A percentile compares a stretch with the other conserved stretches of the same genome.
Evolutionary conservation across 306 rosid species (phyloP).

Genomic region (Fragaria nilgerrensis): DNA sequence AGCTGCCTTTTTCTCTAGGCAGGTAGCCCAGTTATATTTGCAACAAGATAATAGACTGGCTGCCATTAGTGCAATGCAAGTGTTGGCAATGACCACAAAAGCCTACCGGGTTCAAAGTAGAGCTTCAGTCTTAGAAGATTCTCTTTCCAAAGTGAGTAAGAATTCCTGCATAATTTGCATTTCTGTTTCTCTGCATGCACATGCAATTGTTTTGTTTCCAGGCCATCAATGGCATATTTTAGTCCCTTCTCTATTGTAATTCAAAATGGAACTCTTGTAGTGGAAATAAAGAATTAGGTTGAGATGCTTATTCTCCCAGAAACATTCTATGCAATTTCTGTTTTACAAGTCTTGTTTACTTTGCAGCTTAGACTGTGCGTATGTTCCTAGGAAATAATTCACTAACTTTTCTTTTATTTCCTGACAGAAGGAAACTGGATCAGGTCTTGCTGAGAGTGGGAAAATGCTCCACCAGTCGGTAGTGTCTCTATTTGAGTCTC

Average conservation of each 20-base stretch:
- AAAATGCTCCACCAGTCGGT: slow-evolving; percentile 80
- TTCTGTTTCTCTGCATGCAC: background rate
- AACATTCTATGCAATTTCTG: background rate
- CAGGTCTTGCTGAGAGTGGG: slow-evolving; percentile 56
- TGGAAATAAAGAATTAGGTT: slow-evolving; percentile 1
- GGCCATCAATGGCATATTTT: background rate
- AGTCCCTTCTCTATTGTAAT: background rate
- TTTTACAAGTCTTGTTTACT: background rate
- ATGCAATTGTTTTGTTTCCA: background rate
- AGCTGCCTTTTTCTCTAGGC: slow-evolving; percentile 96
- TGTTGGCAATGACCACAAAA: slow-evolving; percentile 92
- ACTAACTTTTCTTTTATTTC: slow-evolving; percentile 25
- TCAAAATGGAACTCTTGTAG: background rate
- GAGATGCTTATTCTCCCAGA: background rate
- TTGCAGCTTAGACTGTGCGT: background rate
- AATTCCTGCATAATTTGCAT: slow-evolving; percentile 6
- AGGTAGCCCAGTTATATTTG: slow-evolving; percentile 93
- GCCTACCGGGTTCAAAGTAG: slow-evolving; percentile 95
- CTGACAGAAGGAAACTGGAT: slow-evolving; percentile 67
- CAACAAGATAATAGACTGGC: slow-evolving; percentile 91
- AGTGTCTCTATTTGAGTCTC: slow-evolving; percentile 85
- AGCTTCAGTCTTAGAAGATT: slow-evolving; percentile 53
- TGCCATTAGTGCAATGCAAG: slow-evolving; percentile 99
- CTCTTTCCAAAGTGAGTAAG: slow-evolving; percentile 58
- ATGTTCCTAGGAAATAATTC: slow-evolving; percentile 13